phyloP scores from a whole-genome alignment of 768 basidiomycete species.

The Arthromyces matolae region DNA sequence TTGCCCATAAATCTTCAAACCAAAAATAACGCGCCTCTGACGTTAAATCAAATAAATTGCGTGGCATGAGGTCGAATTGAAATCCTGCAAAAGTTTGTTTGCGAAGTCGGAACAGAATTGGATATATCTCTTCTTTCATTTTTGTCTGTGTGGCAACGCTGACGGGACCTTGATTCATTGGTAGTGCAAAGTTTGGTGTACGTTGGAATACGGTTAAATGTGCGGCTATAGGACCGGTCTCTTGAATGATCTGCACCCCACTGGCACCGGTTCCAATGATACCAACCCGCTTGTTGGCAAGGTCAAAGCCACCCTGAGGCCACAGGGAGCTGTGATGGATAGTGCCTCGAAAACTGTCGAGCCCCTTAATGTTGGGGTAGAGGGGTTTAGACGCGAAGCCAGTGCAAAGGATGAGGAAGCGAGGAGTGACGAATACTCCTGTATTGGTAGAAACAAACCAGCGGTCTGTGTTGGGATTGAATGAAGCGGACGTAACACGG shows the following conservation, averaged over 20 bases:
- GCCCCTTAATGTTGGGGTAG: constrained; percentile 18
- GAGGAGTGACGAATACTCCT: constrained; percentile 15
- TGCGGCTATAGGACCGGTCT: constrained; percentile 15
- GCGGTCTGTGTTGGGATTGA: constrained; percentile 15
- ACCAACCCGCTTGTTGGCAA: constrained; percentile 22
- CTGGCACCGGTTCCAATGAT: constrained; percentile 26
- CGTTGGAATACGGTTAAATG: constrained; percentile 28
- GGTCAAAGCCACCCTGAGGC: constrained; percentile 19
- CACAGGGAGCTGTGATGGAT: constrained; percentile 22
- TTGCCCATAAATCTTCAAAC: constrained; percentile 20
- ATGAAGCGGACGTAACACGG: constrained; percentile 19
- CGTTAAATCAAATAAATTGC: constrained; percentile 12
- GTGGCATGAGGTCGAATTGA: constrained; percentile 9
- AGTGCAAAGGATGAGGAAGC: constrained; percentile 21
- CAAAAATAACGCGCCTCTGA: constrained; percentile 20
- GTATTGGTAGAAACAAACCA: constrained; percentile 21
- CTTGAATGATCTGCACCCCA: constrained; percentile 26
- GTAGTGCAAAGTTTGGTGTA: constrained; percentile 22
- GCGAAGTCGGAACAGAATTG: constrained; percentile 17
- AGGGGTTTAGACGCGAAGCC: constrained; percentile 23
- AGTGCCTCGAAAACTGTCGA: constrained; percentile 21
- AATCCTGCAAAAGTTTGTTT: constrained; percentile 20
- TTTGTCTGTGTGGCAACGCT: constrained; percentile 10
- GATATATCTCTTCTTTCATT: constrained; percentile 19
- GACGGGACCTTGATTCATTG: constrained; percentile 19